These are phyloP conservation scores for Arabidopsis suecica DNA, from an alignment of 345 rosid species.

Conservation along the genomic window DNA sequence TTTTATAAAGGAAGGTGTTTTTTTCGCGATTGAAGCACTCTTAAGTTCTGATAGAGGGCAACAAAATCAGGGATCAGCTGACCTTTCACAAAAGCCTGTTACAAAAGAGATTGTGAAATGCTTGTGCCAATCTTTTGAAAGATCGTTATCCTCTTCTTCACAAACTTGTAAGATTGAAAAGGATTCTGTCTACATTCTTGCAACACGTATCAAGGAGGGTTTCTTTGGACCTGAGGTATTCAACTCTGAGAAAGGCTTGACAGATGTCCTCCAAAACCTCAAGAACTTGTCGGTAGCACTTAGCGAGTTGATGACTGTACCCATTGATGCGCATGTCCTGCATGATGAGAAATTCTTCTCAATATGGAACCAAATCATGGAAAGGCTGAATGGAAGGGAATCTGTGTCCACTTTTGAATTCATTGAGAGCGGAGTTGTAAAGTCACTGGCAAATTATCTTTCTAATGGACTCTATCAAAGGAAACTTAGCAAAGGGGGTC, in stretches of 20 bases:
- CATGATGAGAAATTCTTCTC: slow-evolving; percentile 59
- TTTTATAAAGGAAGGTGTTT: slow-evolving; percentile 86
- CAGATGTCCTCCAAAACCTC: slow-evolving; percentile 83
- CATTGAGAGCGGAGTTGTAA: slow-evolving; percentile 86
- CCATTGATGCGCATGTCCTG: slow-evolving; percentile 42
- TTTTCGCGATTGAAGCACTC: slow-evolving; percentile 77
- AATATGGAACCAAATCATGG: slow-evolving; percentile 60
- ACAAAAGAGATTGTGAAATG: slow-evolving; percentile 65
- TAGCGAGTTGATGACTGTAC: slow-evolving; percentile 53
- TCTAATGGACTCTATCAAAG: slow-evolving; percentile 64
- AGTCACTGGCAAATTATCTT: slow-evolving; percentile 67
- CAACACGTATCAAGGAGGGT: slow-evolving; percentile 62
- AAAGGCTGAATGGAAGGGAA: slow-evolving; percentile 74
- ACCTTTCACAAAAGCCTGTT: slow-evolving; percentile 54
- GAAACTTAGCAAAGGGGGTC: slow-evolving; percentile 45
- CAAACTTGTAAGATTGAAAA: slow-evolving; percentile 73
- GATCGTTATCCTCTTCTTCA: slow-evolving; percentile 47
- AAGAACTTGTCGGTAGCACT: slow-evolving; percentile 64
- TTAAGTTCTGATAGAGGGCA: slow-evolving; percentile 60
- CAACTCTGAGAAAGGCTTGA: slow-evolving; percentile 69
- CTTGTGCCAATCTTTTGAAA: slow-evolving; percentile 78
- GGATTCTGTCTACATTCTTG: slow-evolving; percentile 68
- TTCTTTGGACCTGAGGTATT: slow-evolving; percentile 66
- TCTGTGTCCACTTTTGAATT: slow-evolving; percentile 92
- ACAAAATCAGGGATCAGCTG: slow-evolving; percentile 50